Evolutionary conservation across 345 rosid genomes (phyloP).

Genomic region (Eucalyptus curtisii): DNA sequence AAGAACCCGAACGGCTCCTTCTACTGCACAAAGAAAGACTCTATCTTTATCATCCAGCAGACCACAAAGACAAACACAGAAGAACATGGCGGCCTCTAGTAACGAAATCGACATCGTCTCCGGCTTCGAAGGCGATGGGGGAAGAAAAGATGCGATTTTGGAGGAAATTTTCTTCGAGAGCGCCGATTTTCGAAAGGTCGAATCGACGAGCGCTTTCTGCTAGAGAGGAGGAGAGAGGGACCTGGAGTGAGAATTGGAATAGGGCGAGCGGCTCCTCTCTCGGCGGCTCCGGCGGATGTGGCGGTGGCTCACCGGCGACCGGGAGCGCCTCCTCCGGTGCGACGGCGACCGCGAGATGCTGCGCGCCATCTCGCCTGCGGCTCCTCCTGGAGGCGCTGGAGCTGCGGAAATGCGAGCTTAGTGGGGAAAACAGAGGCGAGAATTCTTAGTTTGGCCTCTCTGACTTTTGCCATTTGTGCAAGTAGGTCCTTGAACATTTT

Average conservation of each 20-base stretch:
- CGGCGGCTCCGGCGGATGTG: conserved; percentile 31
- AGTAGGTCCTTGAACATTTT: background rate
- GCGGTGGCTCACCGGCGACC: conserved; percentile 17
- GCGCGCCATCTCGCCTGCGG: conserved; percentile 22
- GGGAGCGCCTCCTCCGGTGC: conserved; percentile 34
- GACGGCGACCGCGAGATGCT: conserved; percentile 63
- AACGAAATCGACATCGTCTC: background rate
- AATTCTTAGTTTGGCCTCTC: background rate
- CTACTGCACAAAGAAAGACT: conserved; percentile 4
- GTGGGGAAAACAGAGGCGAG: background rate
- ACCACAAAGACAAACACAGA: background rate
- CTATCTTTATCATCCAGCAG: background rate
- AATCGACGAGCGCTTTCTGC: background rate
- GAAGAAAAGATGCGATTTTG: background rate
- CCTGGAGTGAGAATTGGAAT: conserved; percentile 19
- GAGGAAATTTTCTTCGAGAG: background rate
- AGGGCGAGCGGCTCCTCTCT: conserved; percentile 28
- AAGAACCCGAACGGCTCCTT: conserved; percentile 34
- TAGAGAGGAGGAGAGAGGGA: background rate
- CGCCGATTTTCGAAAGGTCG: background rate
- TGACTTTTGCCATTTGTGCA: background rate
- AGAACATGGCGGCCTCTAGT: background rate
- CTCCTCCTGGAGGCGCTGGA: background rate
- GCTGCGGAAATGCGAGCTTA: background rate
- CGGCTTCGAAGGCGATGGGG: background rate